Base-by-base conservation (phyloP, 768 basidiomycete species). In the Rhodotorula paludigena region DNA sequence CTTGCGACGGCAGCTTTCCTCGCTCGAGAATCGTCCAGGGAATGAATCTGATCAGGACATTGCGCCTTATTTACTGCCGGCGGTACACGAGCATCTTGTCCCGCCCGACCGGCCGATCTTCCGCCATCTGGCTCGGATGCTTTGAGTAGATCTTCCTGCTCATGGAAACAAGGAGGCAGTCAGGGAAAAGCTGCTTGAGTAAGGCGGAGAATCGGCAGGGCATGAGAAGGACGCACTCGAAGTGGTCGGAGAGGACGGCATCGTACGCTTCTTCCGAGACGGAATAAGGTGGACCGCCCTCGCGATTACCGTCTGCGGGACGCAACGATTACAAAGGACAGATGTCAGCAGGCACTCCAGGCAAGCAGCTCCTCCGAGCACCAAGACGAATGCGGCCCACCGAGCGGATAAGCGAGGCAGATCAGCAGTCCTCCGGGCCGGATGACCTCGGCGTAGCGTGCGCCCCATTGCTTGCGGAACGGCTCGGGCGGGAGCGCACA, bases 381-480 rank as follows among this genome's bases (percentile, higher is more conserved):
- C 0, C 5, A 25, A 10, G 25, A 25, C 28, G 32, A 25, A 4
- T 11, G 16, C 16, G 18, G 39, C 61, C 16, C 23, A 71, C 65
- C 69, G 55, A 86, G 81, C 0, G 88, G 88, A 68, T 76, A 89
- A 11, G 85, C 78, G 18, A 87, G 77, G 0, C 84, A 82, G 68
- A 89, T 82, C 32, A 89, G 82, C 65, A 83, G 82, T 23, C 86
- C 87, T 0, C 86, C 87, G 1, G 83, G 81, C 62, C 84, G 85
- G 58, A 86, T 76, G 23, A 89, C 75, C 23, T 80, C 77, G 3
- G 79, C 77, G 78, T 89, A 85, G 71, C 85, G 81, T 21, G 74
- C 69, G 1, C 83, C 88, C 87, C 87, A 88, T 25, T 81, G 81
- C 5, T 69, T 51, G 18, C 88, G 82, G 44, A 76, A 79, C 5